A percentile compares a stretch with the other conserved stretches of the same genome.
phyloP scores from a whole-genome alignment of 139 green algal species.

The Picochlorum sp. region DNA sequence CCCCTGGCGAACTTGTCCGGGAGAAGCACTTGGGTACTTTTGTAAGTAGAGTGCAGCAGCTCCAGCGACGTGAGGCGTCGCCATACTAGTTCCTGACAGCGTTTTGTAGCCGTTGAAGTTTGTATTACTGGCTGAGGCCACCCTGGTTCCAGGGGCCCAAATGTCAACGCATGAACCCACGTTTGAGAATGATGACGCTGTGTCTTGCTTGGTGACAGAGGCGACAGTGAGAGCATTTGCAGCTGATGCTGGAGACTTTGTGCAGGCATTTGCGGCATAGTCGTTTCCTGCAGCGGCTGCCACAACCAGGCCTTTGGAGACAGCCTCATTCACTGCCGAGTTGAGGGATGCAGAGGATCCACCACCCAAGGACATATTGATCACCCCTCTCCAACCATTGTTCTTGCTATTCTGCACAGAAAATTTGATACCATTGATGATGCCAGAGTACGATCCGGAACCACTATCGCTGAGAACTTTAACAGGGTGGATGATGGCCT shows the following conservation, averaged over 20 bases:
- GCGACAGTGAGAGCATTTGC: conserved; percentile 42
- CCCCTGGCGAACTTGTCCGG: background rate
- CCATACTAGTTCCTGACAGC: conserved; percentile 40
- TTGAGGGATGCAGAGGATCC: conserved; percentile 39
- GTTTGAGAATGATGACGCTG: conserved; percentile 50
- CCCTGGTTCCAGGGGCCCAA: conserved; percentile 41
- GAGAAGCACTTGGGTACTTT: background rate
- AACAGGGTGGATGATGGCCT: conserved; percentile 37
- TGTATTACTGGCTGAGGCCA: conserved; percentile 8
- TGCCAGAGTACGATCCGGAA: conserved; percentile 39
- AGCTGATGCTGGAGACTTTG: conserved; percentile 35
- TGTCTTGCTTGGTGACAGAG: conserved; percentile 22
- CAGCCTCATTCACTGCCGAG: conserved; percentile 26
- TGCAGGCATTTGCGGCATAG: conserved; percentile 46
- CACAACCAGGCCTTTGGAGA: conserved; percentile 31
- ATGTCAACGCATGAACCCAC: conserved; percentile 59
- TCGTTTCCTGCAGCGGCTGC: conserved; percentile 45
- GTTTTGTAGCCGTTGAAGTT: background rate
- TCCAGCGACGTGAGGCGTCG: conserved; percentile 21
- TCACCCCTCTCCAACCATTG: conserved; percentile 40
- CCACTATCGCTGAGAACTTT: conserved; percentile 33
- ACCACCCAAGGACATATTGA: conserved; percentile 53
- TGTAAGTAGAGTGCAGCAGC: background rate
- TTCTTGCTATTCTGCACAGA: conserved; percentile 17
- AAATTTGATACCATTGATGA: conserved; percentile 47